phyloP scores from a whole-genome alignment of 495 filamentous ascomycete genomes.

The Trichoderma virens region DNA sequence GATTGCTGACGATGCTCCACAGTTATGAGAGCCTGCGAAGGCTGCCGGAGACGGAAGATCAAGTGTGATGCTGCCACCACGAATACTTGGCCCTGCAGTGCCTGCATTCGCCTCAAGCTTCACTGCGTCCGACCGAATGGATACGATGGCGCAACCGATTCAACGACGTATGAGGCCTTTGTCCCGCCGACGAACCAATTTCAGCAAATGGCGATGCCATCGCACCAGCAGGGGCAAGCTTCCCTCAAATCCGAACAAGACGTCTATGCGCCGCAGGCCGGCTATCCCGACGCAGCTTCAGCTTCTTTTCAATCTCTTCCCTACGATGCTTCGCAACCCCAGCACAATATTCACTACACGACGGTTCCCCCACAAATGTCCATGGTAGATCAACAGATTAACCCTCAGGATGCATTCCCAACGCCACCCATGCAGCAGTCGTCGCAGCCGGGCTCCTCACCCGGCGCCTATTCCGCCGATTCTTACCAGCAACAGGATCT shows the following conservation, averaged over 20 bases:
- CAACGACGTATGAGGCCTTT: slow-evolving; percentile 39
- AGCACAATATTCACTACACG: slow-evolving; percentile 42
- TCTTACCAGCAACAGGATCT: slow-evolving; percentile 63
- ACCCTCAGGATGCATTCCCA: slow-evolving; percentile 40
- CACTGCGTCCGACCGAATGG: slow-evolving; percentile 89
- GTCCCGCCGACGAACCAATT: slow-evolving; percentile 35
- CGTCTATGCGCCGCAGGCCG: slow-evolving; percentile 31
- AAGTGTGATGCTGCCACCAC: slow-evolving; percentile 98
- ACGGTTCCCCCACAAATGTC: slow-evolving; percentile 36
- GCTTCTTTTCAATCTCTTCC: slow-evolving; percentile 37
- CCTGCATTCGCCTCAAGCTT: slow-evolving; percentile 85
- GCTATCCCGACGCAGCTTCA: slow-evolving; percentile 30
- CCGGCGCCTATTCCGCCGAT: slow-evolving; percentile 50
- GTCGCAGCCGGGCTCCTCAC: slow-evolving; percentile 35
- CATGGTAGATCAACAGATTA: slow-evolving; percentile 44
- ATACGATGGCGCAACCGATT: slow-evolving; percentile 63
- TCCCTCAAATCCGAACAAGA: slow-evolving; percentile 3
- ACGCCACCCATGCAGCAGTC: slow-evolving; percentile 46
- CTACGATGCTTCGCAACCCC: slow-evolving; percentile 36
- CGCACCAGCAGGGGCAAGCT: slow-evolving; percentile 27
- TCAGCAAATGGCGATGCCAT: slow-evolving; percentile 20
- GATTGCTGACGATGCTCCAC: slow-evolving; percentile 15
- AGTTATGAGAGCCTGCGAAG: slow-evolving; percentile 99
- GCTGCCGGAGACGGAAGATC: slow-evolving; percentile 83
- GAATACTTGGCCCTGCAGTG: slow-evolving; percentile 96